These are phyloP conservation scores for Evansstolkia leycettana DNA, from an alignment of 495 filamentous ascomycete genomes.

Conservation along the genomic window DNA sequence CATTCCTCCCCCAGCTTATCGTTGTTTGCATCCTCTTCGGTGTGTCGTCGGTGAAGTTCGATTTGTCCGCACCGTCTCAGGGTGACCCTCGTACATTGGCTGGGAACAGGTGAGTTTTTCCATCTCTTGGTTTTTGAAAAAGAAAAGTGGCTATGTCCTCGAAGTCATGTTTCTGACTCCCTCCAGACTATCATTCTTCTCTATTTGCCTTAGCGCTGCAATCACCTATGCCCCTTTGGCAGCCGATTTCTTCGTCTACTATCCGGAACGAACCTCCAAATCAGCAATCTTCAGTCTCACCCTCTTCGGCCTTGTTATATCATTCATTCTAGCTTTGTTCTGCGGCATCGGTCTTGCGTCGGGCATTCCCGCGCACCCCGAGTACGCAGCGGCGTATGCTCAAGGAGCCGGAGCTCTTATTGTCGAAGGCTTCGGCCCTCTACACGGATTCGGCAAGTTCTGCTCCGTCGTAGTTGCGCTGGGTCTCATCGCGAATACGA, in stretches of 20 bases:
- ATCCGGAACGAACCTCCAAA: constrained; percentile 37
- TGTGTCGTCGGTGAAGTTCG: constrained; percentile 46
- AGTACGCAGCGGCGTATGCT: constrained; percentile 39
- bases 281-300: constrained; percentile 28
- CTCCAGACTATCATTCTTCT: constrained; percentile 51
- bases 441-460: constrained; percentile 53
- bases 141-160: too few relatives aligned
- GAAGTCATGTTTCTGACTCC: constrained; percentile 36
- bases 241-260: constrained; percentile 42
- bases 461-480: constrained; percentile 49
- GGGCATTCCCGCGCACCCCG: constrained; percentile 34
- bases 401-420: constrained; percentile 51
- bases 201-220: constrained; percentile 49
- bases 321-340: constrained; percentile 42
- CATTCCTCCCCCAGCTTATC: constrained; percentile 50
- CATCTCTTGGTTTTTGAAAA: constrained; percentile 46
- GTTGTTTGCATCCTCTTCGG: constrained; percentile 49
- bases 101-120: constrained; percentile 45
- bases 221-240: constrained; percentile 50
- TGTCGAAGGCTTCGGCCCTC: constrained; percentile 39
- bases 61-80: constrained; percentile 19
- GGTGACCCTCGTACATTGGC: constrained; percentile 22
- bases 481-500: constrained; percentile 52
- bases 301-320: constrained; percentile 31
- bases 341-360: constrained; percentile 55